Evolutionary conservation across 139 green algal genomes (phyloP), one percentile per base, ranked within the genome.

Genomic region (Coccomyxa sp.): DNA sequence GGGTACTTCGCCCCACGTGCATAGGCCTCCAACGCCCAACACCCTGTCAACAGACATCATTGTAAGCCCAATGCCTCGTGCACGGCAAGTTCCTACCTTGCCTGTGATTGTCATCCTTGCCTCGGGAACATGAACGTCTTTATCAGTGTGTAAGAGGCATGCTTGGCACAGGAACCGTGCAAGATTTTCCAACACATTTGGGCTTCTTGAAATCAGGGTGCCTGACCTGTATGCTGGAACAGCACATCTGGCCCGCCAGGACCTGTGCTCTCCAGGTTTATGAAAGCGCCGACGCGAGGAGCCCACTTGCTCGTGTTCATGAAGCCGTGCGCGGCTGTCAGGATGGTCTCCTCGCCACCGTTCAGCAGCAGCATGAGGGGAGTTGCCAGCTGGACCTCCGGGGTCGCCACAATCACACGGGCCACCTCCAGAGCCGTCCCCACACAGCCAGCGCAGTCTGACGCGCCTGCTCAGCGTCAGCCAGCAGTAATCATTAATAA

Each of bases 241-340:
- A 96, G 51, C 27, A 95, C 88, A 71, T 92, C 92, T 58, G 93
- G 88, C 10, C 93, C 93, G 60, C 88, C 89, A 16, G 85, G 82
- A 0, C 93, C 93, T 11, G 92, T 95, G 76, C 87, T 89, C 84
- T 96, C 93, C 23, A 96, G 83, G 58, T 96, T 96, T n/a, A 96
- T 91, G 84, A 96, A 95, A 13, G 25, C 79, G 63, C 83, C 83
- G 45, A 89, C n/a, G 45, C 76, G 17, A 68, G 17, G 27, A 18
- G 77, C 83, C 81, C 63, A 88, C 28, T 51, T 79, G 85, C 71
- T 79, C 16, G 77, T 30, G 10, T 78, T 21, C 75, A 83, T 81
- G 79, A 87, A 87, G 57, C 80, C 84, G 21, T 84, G 79, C 58
- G 84, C 68, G 51, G 79, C 81, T 38, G 76, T 58, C 76, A 30